A percentile compares a stretch with the other conserved stretches of the same genome.
Evolutionary conservation across 2,329 filamentous ascomycete genomes (phyloP).

Genomic region (Monilinia polystroma): DNA sequence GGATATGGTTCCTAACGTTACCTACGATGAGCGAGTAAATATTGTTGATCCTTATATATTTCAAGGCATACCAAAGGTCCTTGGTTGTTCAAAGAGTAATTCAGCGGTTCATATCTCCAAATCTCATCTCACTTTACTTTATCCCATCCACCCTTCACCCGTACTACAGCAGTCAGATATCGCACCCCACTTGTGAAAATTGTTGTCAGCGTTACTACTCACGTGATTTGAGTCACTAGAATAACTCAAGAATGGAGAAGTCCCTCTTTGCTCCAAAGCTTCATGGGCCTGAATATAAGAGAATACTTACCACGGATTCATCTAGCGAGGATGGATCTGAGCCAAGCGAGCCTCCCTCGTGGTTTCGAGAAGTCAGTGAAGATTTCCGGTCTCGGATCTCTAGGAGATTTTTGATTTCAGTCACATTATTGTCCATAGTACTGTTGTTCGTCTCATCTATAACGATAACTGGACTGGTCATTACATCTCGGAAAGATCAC

Average conservation of each 20-base stretch:
- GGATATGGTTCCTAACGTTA: no score
- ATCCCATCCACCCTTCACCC: no score
- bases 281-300: slow-evolving; percentile 7
- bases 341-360: background rate
- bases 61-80: no score
- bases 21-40: no score
- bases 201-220: no score
- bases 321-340: slow-evolving; percentile 10
- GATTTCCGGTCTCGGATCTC: background rate
- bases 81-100: no score
- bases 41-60: background rate
- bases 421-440: slow-evolving; percentile 8
- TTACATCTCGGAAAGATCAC: background rate
- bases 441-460: slow-evolving; percentile 6
- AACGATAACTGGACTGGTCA: slow-evolving; percentile 9
- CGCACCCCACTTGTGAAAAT: no score
- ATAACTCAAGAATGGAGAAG: background rate
- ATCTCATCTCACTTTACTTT: no score
- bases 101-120: no score
- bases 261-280: slow-evolving; percentile 1
- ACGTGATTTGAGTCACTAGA: no score
- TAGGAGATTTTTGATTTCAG: slow-evolving; percentile 5
- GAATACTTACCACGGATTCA: background rate
- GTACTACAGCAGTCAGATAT: no score
- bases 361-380: slow-evolving; percentile 4